phyloP scores from a whole-genome alignment of 2,329 filamentous ascomycete species.

The Ilyonectria robusta region DNA sequence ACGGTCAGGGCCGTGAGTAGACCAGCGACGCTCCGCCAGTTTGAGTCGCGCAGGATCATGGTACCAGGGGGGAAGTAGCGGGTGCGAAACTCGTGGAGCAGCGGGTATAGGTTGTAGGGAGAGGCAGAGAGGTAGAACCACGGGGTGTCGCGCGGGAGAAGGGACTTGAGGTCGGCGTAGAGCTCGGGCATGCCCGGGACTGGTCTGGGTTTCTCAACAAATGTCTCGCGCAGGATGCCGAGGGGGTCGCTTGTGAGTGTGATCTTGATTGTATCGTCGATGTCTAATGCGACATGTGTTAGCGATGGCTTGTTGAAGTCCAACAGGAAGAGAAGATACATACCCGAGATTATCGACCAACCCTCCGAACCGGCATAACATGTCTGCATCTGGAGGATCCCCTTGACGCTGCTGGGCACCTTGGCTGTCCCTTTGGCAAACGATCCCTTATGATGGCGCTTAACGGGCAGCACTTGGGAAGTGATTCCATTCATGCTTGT shows the following conservation, averaged over 20 bases:
- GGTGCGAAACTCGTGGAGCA: slow-evolving; percentile 82
- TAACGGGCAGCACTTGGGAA: slow-evolving; percentile 71
- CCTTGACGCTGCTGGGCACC: slow-evolving; percentile 66
- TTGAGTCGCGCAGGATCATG: slow-evolving; percentile 86
- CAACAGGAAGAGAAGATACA: slow-evolving; percentile 21
- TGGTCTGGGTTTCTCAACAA: slow-evolving; percentile 80
- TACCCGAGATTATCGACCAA: slow-evolving; percentile 86
- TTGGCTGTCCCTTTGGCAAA: slow-evolving; percentile 63
- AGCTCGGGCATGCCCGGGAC: slow-evolving; percentile 88
- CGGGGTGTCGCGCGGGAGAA: slow-evolving; percentile 71
- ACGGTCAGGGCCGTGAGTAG: slow-evolving; percentile 84
- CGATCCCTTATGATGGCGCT: slow-evolving; percentile 61
- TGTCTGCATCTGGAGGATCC: slow-evolving; percentile 76
- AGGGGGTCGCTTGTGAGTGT: slow-evolving; percentile 85
- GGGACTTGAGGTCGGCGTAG: slow-evolving; percentile 75
- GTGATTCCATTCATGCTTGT: slow-evolving; percentile 81
- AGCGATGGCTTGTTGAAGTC: slow-evolving; percentile 21
- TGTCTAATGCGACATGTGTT: slow-evolving; percentile 65
- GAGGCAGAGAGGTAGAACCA: slow-evolving; percentile 97
- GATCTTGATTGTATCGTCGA: slow-evolving; percentile 96
- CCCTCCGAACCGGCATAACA: slow-evolving; percentile 82
- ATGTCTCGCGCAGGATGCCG: slow-evolving; percentile 87
- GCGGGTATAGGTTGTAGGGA: slow-evolving; percentile 94
- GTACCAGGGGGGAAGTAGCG: slow-evolving; percentile 82
- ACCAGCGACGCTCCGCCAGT: slow-evolving; percentile 87